A percentile compares a stretch with the other conserved stretches of the same genome.
phyloP scores from a whole-genome alignment of 305 asterid species.

The Fraxinus dipetala region DNA sequence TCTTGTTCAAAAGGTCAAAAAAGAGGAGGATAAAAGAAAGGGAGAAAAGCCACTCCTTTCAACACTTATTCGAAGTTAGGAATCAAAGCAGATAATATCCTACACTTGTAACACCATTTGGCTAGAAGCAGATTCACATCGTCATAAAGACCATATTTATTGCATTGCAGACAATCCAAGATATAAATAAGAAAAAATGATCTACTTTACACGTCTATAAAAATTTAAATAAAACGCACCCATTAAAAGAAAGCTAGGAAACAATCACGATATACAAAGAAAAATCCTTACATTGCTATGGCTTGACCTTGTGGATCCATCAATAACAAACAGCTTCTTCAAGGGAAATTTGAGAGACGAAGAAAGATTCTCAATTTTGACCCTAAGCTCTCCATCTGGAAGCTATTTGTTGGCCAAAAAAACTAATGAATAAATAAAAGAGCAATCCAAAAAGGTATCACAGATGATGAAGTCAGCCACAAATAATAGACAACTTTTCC shows the following conservation, averaged over 20 bases:
- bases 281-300: conserved; percentile 83
- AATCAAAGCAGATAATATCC: background rate
- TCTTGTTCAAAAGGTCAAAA: background rate
- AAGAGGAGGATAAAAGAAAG: background rate
- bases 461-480: background rate
- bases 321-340: conserved; percentile 88
- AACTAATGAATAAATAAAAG: background rate
- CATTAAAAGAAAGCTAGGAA: background rate
- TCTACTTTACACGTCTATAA: background rate
- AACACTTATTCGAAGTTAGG: background rate
- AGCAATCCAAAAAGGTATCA: conserved; percentile 7
- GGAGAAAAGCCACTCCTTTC: background rate
- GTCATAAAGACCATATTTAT: background rate
- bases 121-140: background rate
- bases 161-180: background rate
- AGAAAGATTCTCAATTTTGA: conserved; percentile 82
- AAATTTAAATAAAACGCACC: background rate
- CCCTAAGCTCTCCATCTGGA: conserved; percentile 83
- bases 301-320: conserved; percentile 98
- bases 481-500: background rate
- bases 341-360: conserved; percentile 87
- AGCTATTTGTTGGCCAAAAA: conserved; percentile 48
- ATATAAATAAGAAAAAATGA: conserved; percentile 2
- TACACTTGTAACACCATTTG: background rate
- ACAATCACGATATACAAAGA: background rate